Base-by-base conservation (phyloP, 176 grass and related monocot genomes). In the Luzula sylvatica region DNA sequence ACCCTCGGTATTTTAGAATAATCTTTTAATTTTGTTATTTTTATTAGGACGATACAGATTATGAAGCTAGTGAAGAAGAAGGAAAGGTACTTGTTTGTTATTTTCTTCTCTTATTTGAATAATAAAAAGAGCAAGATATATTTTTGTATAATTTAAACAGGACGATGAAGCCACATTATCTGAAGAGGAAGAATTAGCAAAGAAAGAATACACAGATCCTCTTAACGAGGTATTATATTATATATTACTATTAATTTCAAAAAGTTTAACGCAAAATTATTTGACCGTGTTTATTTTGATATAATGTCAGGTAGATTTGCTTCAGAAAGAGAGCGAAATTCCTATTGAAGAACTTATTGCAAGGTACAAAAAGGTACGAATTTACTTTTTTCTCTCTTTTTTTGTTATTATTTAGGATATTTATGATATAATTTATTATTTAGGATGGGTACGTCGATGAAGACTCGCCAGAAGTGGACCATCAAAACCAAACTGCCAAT, bases 181-280 rank as follows among this genome's bases (percentile, higher is more conserved):
- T 50, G 85, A 98, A 83, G 92, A 89, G 72, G 92, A 98, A 78
- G 75, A 87, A 43, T 77, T 98, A 72, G 78, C 85, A 66, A 90
- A 83, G 72, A 83, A 83, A 61, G 92, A 98, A 57, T 50, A 55
- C n/a, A 21, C 14, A 19, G 56, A 82, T 68, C 68, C 78, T 77
- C 55, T 58, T 7, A 52, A 83, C 28, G 92, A 98, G 85, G 92
- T 90, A 56, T 58, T 46, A 18, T 35, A 64, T n/a, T 64, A 50
- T 64, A 45, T 50, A 28, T 35, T 7, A 7, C 3, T 32, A 11
- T 64, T 4, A 23, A 19, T 32, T n/a, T 26, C 22, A 49, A 27
- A 64, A 0, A 24, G 17, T 64, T 29, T 18, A 20, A 35, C 9
- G 30, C 30, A 46, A 46, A 46, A 46, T 4, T 22, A 4, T 45